These are phyloP conservation scores for Syzygium grande DNA, from an alignment of 345 rosid species.

Conservation along the genomic window DNA sequence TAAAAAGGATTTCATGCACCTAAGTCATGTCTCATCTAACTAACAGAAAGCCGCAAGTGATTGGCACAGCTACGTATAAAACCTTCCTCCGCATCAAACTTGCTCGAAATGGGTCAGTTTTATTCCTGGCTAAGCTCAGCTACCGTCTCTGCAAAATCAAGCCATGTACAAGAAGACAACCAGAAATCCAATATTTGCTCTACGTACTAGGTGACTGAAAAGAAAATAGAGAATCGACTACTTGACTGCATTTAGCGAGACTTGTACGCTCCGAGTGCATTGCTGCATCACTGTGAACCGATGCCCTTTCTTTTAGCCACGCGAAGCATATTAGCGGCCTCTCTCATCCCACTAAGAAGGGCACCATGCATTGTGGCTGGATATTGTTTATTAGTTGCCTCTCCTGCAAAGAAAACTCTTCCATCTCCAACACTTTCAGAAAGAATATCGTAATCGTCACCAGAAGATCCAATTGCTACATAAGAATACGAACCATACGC, in stretches of 20 bases:
- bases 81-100: neutral
- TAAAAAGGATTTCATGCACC: neutral
- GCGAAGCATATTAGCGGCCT: conserved; percentile 81
- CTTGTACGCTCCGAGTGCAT: neutral
- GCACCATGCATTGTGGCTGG: conserved; percentile 99
- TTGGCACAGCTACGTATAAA: neutral
- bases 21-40: neutral
- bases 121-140: neutral
- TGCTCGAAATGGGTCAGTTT: neutral
- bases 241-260: neutral
- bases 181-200: neutral
- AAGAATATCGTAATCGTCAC: conserved; percentile 91
- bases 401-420: conserved; percentile 95
- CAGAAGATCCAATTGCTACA: conserved; percentile 88
- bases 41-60: neutral
- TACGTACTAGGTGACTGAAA: neutral
- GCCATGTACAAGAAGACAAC: neutral
- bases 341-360: conserved; percentile 95
- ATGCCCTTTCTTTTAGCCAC: conserved; percentile 51
- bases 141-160: neutral
- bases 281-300: neutral
- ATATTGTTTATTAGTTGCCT: conserved; percentile 91
- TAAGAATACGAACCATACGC: conserved; percentile 83
- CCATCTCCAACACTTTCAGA: conserved; percentile 92
- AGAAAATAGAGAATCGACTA: neutral